Evolutionary conservation across 306 rosid species (phyloP).

Genomic region (Cucurbita ficifolia): DNA sequence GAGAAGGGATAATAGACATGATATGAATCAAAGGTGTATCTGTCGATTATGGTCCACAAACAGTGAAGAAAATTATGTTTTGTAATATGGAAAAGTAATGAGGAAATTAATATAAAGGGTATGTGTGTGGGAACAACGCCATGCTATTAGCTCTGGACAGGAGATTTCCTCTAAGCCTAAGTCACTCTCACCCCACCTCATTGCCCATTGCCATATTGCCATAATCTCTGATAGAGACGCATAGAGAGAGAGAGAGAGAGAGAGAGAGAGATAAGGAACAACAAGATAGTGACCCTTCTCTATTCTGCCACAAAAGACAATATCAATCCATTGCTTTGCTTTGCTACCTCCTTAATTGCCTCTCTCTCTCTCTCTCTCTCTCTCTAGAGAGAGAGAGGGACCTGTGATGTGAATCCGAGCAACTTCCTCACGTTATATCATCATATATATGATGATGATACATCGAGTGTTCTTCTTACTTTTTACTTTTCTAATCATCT

Average conservation of each 20-base stretch:
- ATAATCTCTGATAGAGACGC: too few relatives aligned
- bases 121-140: background rate
- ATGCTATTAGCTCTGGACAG: constrained; percentile 2
- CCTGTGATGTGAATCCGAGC: background rate
- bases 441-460: background rate
- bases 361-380: background rate
- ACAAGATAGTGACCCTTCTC: constrained; percentile 43
- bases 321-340: constrained; percentile 4
- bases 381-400: background rate
- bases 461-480: background rate
- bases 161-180: constrained; percentile 24
- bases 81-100: background rate
- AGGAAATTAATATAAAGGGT: background rate
- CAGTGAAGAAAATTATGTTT: background rate
- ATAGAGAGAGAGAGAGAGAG: constrained; percentile 18
- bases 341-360: background rate
- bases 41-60: constrained; percentile 24
- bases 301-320: constrained; percentile 19
- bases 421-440: background rate
- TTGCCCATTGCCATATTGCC: constrained; percentile 9
- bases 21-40: background rate
- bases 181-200: constrained; percentile 46
- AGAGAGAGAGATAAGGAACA: constrained; percentile 43
- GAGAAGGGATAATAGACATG: background rate
- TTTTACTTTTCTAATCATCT: background rate